Percentiles rank a stretch among this genome's conserved stretches.
Evolutionary conservation across 78 protist species (phyloP).

Genomic region (Dictyostelium intermedium): DNA sequence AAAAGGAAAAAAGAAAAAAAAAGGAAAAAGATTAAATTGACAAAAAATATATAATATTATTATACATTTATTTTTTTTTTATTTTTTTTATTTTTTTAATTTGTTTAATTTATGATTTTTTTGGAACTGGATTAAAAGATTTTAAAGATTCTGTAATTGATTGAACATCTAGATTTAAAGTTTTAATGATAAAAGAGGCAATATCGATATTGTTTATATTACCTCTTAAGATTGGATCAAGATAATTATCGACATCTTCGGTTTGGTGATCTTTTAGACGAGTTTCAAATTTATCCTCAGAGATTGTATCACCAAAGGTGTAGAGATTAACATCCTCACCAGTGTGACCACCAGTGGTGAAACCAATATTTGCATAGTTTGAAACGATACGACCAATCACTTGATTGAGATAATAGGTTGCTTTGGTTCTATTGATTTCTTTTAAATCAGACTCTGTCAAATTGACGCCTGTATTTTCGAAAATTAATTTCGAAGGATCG

Average conservation of each 20-base stretch:
- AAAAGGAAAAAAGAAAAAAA: background rate
- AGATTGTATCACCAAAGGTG: conserved; percentile 17
- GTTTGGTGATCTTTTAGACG: background rate
- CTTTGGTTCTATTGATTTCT: background rate
- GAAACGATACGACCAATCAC: conserved; percentile 14
- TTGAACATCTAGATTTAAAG: conserved; percentile 14
- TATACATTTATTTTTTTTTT: background rate
- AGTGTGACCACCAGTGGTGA: conserved; percentile 73
- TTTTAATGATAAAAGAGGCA: background rate
- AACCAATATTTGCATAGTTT: conserved; percentile 25
- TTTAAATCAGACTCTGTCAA: background rate
- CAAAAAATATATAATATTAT: background rate
- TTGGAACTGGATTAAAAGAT: background rate
- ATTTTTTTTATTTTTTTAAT: background rate
- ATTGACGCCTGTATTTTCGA: background rate
- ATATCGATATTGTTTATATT: conserved; percentile 35
- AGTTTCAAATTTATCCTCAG: background rate
- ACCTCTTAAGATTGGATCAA: conserved; percentile 9
- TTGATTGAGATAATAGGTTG: background rate
- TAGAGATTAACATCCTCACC: conserved; percentile 83
- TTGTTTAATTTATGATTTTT: background rate
- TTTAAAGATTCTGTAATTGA: background rate
- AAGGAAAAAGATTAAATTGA: background rate
- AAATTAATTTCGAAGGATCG: background rate
- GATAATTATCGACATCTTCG: background rate